Evolutionary conservation across 1,284 basidiomycete genomes (phyloP), one percentile per base, ranked within the genome.

Genomic region (Mycosarcoma mackinlayi): DNA sequence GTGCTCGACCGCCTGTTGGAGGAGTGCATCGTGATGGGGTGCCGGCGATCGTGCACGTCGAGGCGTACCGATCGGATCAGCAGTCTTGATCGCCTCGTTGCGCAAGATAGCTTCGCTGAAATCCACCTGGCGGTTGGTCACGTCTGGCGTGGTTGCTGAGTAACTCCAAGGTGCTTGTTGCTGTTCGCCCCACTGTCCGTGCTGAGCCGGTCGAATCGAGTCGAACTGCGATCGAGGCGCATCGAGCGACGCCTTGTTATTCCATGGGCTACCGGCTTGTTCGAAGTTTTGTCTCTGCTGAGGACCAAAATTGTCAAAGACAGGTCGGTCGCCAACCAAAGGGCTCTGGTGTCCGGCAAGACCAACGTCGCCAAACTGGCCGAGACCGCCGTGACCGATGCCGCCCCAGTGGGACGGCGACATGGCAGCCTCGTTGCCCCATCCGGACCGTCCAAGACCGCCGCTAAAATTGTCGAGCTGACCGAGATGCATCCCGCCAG

Each of bases 1-100:
- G 9, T 65, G 58, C 24, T 61, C 58, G n/a, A 30, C 46, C 16
- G 37, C 31, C 33, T 53, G 60, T 27, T 53, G 60, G 7, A 44
- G 25, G 23, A 40, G 30, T n/a, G 34, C 14, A 18, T 64, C 57
- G 25, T 45, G 55, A 27, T 64, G 67, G 21, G 61, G 65, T 16
- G 62, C 66, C 27, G 71, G 71, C 7, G 71, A 73, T 16, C 50
- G 58, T 18, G 66, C 62, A 18, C 71, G 44, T 35, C 71, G 48
- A 30, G 67, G 71, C n/a, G 71, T 73, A 27, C 71, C 71, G 25
- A 73, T 73, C 3, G 71, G 71, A 18, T 61, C 67, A 18, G 58
- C 62, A 13, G 54, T 45, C 34, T 65, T 71, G 54, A 52, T 42
- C 16, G 54, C 48, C 25, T 72, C 69, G 44, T 57, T 63, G 37